Evolutionary conservation across 2,329 filamentous ascomycete species (phyloP).

Genomic region (Cladophialophora bantiana): DNA sequence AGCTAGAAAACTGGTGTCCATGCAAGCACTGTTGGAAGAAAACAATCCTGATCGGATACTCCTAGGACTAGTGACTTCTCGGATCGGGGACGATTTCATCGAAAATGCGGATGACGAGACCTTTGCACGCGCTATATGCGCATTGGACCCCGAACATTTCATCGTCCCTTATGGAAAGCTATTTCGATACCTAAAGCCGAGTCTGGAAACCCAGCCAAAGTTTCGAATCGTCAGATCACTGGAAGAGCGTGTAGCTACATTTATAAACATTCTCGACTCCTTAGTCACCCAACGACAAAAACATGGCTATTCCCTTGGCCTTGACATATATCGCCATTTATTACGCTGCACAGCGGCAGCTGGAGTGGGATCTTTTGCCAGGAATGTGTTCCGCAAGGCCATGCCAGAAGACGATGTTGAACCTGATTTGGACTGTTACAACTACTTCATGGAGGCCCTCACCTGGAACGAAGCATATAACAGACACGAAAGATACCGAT

Average conservation of each 20-base stretch:
- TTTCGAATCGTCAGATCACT: constrained; percentile 52
- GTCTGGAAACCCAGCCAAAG: constrained; percentile 42
- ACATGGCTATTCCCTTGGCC: constrained; percentile 48
- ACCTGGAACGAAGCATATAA: constrained; percentile 55
- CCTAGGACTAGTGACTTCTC: constrained; percentile 45
- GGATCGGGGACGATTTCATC: constrained; percentile 41
- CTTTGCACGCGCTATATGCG: constrained; percentile 58
- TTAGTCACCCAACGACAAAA: constrained; percentile 50
- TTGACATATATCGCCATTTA: constrained; percentile 60
- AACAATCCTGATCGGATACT: constrained; percentile 52
- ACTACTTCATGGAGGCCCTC: constrained; percentile 60
- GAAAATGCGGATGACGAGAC: constrained; percentile 31
- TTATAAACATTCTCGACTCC: constrained; percentile 47
- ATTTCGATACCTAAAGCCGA: constrained; percentile 59
- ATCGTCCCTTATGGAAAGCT: constrained; percentile 56
- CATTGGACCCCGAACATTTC: constrained; percentile 65
- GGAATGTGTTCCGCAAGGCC: constrained; percentile 54
- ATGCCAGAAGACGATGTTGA: constrained; percentile 49
- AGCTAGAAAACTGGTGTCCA: constrained; percentile 19
- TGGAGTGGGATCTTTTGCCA: constrained; percentile 54
- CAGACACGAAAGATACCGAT: constrained; percentile 49
- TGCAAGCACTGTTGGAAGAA: constrained; percentile 43
- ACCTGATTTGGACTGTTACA: constrained; percentile 62
- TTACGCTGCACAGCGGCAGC: constrained; percentile 60
- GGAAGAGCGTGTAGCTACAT: constrained; percentile 49